Evolutionary conservation across 1,284 basidiomycete species (phyloP).

Genomic region (Veloporphyrellus conicus): DNA sequence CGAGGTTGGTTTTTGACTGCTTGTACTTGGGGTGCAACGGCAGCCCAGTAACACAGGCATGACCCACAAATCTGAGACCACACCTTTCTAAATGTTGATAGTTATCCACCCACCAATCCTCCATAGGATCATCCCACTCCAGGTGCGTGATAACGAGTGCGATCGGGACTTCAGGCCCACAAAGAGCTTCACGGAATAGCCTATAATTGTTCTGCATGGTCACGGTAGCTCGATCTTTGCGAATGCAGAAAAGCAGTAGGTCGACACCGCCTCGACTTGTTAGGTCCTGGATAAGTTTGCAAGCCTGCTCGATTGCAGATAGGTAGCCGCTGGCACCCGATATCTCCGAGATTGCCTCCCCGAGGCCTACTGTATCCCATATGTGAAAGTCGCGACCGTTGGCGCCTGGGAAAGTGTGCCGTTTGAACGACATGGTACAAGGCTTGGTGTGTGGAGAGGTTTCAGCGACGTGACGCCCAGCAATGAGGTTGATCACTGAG

Average conservation of each 20-base stretch:
- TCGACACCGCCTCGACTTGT: neutral
- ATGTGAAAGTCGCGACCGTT: neutral
- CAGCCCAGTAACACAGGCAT: neutral
- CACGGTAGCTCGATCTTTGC: slow-evolving; percentile 4
- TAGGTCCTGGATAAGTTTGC: neutral
- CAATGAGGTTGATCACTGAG: slow-evolving; percentile 33
- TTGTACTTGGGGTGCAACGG: slow-evolving; percentile 17
- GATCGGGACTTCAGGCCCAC: neutral
- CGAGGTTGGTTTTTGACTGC: slow-evolving; percentile 22
- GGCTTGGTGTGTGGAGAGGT: neutral
- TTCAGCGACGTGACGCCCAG: slow-evolving; percentile 13
- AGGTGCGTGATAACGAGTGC: neutral
- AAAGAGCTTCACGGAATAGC: neutral
- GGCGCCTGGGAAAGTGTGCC: neutral
- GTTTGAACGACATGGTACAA: neutral
- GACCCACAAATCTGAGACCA: neutral
- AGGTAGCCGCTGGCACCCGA: neutral
- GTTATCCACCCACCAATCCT: neutral
- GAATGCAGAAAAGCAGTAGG: neutral
- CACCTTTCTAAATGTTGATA: neutral
- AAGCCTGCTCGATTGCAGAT: neutral
- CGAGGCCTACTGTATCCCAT: neutral
- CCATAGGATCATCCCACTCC: neutral
- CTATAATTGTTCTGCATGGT: slow-evolving; percentile 22
- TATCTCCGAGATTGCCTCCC: neutral